Evolutionary conservation across 1,284 basidiomycete species (phyloP).

Genomic region (Exobasidium cylindrosporum): DNA sequence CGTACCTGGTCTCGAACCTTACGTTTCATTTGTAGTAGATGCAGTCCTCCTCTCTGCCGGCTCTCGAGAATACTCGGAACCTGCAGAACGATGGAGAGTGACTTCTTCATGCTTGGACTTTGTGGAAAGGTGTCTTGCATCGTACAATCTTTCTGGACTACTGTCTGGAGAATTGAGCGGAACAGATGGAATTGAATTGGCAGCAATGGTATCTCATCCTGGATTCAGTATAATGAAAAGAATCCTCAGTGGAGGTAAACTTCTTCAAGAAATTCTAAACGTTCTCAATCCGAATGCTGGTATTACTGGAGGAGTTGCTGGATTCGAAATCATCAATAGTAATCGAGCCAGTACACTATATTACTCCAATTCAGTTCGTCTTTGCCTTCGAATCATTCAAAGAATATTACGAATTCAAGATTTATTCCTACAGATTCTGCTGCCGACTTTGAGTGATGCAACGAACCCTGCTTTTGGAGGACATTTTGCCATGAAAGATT

Average conservation of each 20-base stretch:
- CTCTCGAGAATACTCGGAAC: conserved; percentile 69
- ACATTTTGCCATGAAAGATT: conserved; percentile 24
- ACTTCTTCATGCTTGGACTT: conserved; percentile 81
- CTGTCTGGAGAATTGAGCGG: conserved; percentile 19
- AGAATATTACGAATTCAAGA: conserved; percentile 81
- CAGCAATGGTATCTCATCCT: conserved; percentile 66
- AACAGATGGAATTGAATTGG: conserved; percentile 43
- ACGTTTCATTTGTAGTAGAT: conserved; percentile 80
- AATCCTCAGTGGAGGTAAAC: conserved; percentile 68
- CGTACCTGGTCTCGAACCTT: conserved; percentile 64
- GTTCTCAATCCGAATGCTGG: conserved; percentile 61
- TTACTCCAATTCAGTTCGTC: conserved; percentile 72
- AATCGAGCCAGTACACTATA: conserved; percentile 65
- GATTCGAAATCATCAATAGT: conserved; percentile 62
- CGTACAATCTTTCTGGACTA: conserved; percentile 67
- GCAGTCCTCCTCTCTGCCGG: conserved; percentile 67
- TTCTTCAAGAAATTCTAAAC: conserved; percentile 71
- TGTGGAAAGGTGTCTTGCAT: conserved; percentile 75
- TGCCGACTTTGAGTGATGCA: conserved; percentile 70
- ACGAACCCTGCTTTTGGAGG: conserved; percentile 18
- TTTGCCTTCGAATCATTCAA: conserved; percentile 76
- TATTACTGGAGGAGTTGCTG: conserved; percentile 20
- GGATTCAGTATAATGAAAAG: conserved; percentile 83
- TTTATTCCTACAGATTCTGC: conserved; percentile 81
- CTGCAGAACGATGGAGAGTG: conserved; percentile 79